Percentiles rank a stretch among this genome's conserved stretches.
phyloP scores from a whole-genome alignment of 192 early-diverging fungal genomes.

The Coemansia sp. region DNA sequence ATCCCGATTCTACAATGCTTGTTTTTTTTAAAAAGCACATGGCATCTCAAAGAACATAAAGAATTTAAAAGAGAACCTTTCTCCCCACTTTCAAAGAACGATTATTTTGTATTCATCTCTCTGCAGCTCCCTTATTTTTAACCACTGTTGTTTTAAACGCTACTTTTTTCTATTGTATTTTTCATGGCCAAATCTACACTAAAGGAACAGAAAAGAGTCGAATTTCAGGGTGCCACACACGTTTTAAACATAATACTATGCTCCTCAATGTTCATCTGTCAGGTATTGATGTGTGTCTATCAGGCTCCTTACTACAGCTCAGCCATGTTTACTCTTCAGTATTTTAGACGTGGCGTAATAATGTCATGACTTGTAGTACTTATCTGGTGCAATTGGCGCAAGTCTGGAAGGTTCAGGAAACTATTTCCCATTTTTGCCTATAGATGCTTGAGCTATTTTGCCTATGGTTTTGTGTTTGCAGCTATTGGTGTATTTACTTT shows the following conservation, averaged over 20 bases:
- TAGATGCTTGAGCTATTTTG: not conserved
- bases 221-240: not conserved
- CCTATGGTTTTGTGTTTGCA: conserved; percentile 7
- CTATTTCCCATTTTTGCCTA: not conserved
- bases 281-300: not conserved
- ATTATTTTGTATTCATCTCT: no score
- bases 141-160: not conserved
- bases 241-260: not conserved
- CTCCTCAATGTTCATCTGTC: not conserved
- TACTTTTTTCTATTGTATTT: not conserved
- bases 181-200: not conserved
- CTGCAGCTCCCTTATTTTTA: no score
- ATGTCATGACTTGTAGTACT: not conserved
- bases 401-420: not conserved
- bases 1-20: no score
- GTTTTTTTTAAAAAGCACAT: no score
- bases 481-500: not conserved
- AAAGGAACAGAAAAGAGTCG: not conserved
- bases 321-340: not conserved
- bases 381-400: not conserved
- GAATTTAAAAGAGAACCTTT: no score
- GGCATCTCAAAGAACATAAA: no score
- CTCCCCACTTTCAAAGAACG: no score
- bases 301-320: not conserved
- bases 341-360: not conserved